These are phyloP conservation scores for Saccharomycopsis babjevae DNA, from an alignment of 805 yeast genomes.

Conservation along the genomic window DNA sequence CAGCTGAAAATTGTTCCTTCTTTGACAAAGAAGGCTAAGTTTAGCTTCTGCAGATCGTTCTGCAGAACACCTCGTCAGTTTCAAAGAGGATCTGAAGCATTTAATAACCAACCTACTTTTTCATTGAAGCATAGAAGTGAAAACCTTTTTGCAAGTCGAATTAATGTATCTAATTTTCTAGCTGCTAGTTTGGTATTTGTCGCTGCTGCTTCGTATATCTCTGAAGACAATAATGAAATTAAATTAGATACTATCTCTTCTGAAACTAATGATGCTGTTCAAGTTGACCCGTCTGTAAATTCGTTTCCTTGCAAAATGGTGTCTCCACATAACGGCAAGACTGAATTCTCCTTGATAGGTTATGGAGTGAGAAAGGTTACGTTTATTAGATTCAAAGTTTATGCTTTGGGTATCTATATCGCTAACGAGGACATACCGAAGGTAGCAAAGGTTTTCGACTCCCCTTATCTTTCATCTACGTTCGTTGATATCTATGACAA, in stretches of 20 bases:
- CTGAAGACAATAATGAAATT: not conserved
- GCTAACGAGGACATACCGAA: constrained; percentile 45
- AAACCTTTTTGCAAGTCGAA: not conserved
- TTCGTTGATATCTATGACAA: constrained; percentile 29
- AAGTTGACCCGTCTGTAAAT: constrained; percentile 40
- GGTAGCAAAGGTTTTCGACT: constrained; percentile 33
- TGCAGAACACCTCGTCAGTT: not conserved
- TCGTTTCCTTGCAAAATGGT: constrained; percentile 34
- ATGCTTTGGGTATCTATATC: constrained; percentile 76
- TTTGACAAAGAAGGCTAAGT: not conserved
- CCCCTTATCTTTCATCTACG: constrained; percentile 30
- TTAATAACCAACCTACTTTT: not conserved
- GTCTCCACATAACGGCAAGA: constrained; percentile 19
- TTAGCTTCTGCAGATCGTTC: not conserved
- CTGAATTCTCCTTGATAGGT: constrained; percentile 52
- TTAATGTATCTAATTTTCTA: not conserved
- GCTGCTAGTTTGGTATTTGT: not conserved
- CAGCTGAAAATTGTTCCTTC: not conserved
- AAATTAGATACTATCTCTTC: not conserved
- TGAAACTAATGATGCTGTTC: constrained; percentile 24
- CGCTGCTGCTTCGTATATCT: not conserved
- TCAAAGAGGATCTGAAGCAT: not conserved
- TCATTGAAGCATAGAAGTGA: not conserved
- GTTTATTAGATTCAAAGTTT: constrained; percentile 71
- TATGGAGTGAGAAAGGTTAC: constrained; percentile 79